Conservation (phyloP, 2,329 filamentous ascomycete species). For the Venturia effusa region DNA sequence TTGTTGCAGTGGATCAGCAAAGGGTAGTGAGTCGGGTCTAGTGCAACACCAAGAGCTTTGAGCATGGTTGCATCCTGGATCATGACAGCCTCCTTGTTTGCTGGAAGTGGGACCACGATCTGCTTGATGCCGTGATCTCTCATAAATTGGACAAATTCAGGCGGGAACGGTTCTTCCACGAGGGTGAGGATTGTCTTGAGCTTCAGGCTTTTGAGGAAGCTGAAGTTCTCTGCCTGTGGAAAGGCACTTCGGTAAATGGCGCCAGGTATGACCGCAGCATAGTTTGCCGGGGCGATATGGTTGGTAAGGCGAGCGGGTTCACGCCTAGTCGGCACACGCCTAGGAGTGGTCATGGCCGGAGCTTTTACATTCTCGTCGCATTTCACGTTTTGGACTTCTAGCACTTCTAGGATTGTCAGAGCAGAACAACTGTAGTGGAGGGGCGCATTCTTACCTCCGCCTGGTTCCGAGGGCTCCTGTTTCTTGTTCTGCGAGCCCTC, state of each 20-base stretch:
- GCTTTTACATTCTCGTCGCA: not conserved
- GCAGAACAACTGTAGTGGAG: not conserved
- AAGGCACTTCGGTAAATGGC: conserved; percentile 75
- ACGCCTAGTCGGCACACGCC: not conserved
- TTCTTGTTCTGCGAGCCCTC: not conserved
- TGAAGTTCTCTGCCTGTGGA: conserved; percentile 58
- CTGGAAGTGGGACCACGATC: conserved; percentile 63
- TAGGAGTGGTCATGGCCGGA: not conserved
- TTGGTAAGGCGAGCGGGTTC: conserved; percentile 8
- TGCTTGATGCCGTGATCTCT: conserved; percentile 57
- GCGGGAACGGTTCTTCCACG: conserved; percentile 37
- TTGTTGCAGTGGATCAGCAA: conserved; percentile 89
- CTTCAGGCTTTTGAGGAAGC: conserved; percentile 54
- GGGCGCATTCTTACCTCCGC: not conserved
- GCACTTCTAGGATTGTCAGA: not conserved
- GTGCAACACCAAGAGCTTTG: conserved; percentile 57
- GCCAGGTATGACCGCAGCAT: conserved; percentile 60
- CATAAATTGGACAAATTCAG: conserved; percentile 51
- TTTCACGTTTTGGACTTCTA: not conserved
- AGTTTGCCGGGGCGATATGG: conserved; percentile 50
- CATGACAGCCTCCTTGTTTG: conserved; percentile 64
- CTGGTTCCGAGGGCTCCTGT: not conserved
- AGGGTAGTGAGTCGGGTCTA: conserved; percentile 65
- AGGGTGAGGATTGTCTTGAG: conserved; percentile 67
- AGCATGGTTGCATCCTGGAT: conserved; percentile 44